phyloP scores from a whole-genome alignment of 441 rosid species.

The Geranium incanum region DNA sequence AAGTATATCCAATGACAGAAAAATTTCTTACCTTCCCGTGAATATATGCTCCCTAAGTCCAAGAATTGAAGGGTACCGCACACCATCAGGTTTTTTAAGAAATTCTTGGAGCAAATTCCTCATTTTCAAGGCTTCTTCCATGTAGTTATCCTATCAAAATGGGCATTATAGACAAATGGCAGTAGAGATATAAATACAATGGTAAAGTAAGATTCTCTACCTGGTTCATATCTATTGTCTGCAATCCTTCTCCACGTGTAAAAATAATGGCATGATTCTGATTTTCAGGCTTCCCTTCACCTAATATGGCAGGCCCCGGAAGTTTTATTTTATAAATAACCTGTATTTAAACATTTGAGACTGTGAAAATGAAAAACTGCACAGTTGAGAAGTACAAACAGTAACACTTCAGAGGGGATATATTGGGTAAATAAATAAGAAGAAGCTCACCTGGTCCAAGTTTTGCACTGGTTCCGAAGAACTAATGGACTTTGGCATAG shows the following conservation, averaged over 20 bases:
- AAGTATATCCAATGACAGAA: background rate
- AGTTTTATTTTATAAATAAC: constrained; percentile 88
- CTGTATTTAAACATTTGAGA: constrained; percentile 31
- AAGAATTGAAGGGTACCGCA: constrained; percentile 80
- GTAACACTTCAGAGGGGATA: background rate
- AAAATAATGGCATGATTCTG: constrained; percentile 97
- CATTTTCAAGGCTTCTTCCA: constrained; percentile 99
- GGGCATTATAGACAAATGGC: constrained; percentile 9
- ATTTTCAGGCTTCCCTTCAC: constrained; percentile 99
- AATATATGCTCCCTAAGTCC: constrained; percentile 99
- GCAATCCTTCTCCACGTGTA: constrained; percentile 98
- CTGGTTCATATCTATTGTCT: constrained; percentile 99
- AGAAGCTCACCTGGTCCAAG: constrained; percentile 70
- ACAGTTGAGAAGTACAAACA: background rate
- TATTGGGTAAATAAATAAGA: background rate
- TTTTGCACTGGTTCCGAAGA: constrained; percentile 71
- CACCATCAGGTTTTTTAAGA: constrained; percentile 90
- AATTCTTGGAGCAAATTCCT: constrained; percentile 94
- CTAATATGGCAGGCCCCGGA: constrained; percentile 95
- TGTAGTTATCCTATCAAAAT: constrained; percentile 76
- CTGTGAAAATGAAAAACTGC: constrained; percentile 3
- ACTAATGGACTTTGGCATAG: constrained; percentile 70
- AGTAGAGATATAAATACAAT: background rate
- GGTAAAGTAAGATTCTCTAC: constrained; percentile 22
- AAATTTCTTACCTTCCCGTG: constrained; percentile 76